Base-by-base conservation (phyloP, 306 rosid species). In the Sechiopsis laciniata region DNA sequence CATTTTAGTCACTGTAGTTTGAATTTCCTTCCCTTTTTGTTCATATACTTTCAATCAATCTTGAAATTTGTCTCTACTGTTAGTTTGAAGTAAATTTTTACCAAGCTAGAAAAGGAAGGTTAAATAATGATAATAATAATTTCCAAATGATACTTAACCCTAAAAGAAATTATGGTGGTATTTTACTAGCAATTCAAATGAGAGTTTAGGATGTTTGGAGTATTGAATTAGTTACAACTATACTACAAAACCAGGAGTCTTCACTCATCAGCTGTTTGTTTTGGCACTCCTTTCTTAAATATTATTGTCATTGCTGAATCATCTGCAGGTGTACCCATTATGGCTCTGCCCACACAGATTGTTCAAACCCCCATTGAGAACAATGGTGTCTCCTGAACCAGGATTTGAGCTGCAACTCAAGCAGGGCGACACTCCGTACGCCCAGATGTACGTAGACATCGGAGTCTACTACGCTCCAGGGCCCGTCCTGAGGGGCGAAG, bases 311-410 rank as follows among this genome's bases (percentile, higher is more conserved):
- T 75, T 56, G 66, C 74, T 61, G 50, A 76, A 55, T 50, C 48
- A 65, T 65, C 1, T 76, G 22, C 68, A 94, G 98, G 87, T 94
- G 32, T 94, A 94, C 83, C 98, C 98, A 8, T 68, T 94, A 55
- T 94, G 98, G 98, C 90, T 94, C 56, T 94, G 98, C 26, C 98
- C 98, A 35, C 98, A 94, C 84, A 90, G 83, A 79, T 21, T 94
- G 77, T 94, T 67, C 88, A 90, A 78, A 81, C 85, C 83, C 10
- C 98, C 97, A 7, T 71, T 89, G 50, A 94, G 84, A 78, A 77
- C 98, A 50, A 88, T 84, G 94, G 63, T 94, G 17, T 82, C 85
- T 78, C 90, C 98, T 1, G 98, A 94, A 78, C 91, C 97, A 71
- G 97, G 97, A 54, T 94, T 94, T 10, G 98, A 94, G 83, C 90